These are phyloP conservation scores for Mucor racemosus DNA, from an alignment of 371 early-diverging fungal species.

Conservation along the genomic window DNA sequence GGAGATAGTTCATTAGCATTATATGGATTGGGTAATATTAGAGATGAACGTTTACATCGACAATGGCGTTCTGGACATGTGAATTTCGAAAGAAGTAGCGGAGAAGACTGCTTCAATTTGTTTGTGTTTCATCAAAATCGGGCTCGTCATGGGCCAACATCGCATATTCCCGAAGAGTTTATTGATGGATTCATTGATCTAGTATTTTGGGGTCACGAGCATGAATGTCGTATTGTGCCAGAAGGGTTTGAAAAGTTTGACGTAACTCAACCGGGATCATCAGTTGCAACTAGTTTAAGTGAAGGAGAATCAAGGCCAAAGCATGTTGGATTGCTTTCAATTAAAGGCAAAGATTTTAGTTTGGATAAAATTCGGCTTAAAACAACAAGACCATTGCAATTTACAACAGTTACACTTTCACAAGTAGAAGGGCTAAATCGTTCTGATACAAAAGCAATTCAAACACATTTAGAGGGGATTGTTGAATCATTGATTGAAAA, in stretches of 20 bases:
- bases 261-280: slow-evolving; percentile 96
- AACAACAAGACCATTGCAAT: slow-evolving; percentile 90
- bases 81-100: slow-evolving; percentile 61
- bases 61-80: slow-evolving; percentile 84
- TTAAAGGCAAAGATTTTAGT: slow-evolving; percentile 66
- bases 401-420: slow-evolving; percentile 71
- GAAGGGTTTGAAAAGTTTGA: slow-evolving; percentile 71
- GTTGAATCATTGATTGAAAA: slow-evolving; percentile 71
- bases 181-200: slow-evolving; percentile 87
- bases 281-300: slow-evolving; percentile 95
- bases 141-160: slow-evolving; percentile 79
- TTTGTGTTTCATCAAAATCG: slow-evolving; percentile 94
- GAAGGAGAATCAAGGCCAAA: slow-evolving; percentile 91
- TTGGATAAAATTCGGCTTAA: slow-evolving; percentile 78
- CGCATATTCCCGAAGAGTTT: slow-evolving; percentile 91
- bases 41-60: slow-evolving; percentile 93
- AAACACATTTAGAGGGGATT: slow-evolving; percentile 53
- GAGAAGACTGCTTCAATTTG: slow-evolving; percentile 55
- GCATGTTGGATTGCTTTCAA: slow-evolving; percentile 78
- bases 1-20: slow-evolving; percentile 82
- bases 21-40: slow-evolving; percentile 95
- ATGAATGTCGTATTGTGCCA: slow-evolving; percentile 91
- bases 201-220: slow-evolving; percentile 99
- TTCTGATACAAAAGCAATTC: slow-evolving; percentile 45
- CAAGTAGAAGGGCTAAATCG: slow-evolving; percentile 47